Conservation (phyloP, 164 flowering plant species). For the Vitis rotundifolia region DNA sequence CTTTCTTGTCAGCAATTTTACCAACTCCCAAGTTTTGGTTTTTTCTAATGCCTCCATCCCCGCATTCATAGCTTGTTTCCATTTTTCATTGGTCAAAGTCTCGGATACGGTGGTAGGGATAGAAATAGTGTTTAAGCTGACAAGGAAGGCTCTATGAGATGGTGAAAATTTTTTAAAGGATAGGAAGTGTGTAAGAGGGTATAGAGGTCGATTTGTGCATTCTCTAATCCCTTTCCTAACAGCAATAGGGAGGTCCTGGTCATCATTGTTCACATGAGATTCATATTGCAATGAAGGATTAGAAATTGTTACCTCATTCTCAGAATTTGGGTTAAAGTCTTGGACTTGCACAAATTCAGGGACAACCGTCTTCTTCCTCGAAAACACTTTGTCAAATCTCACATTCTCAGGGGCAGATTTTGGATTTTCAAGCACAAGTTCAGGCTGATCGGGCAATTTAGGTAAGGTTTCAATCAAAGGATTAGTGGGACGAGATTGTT, state of each 20-base stretch:
- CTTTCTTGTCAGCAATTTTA: too few relatives aligned
- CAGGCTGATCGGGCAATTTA: neutral
- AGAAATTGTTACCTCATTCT: conserved; percentile 1
- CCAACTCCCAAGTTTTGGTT: neutral
- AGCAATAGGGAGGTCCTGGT: conserved; percentile 3
- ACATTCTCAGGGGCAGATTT: neutral
- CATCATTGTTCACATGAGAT: neutral
- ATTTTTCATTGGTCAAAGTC: conserved; percentile 20
- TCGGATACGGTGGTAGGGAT: conserved; percentile 16
- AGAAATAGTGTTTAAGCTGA: conserved; percentile 11
- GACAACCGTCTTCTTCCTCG: conserved; percentile 4
- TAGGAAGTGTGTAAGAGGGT: conserved; percentile 10
- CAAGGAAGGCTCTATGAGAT: conserved; percentile 12
- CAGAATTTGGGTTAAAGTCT: conserved; percentile 8
- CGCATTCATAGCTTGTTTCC: conserved; percentile 19
- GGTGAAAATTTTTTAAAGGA: conserved; percentile 10
- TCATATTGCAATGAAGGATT: neutral
- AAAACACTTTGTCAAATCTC: conserved; percentile 12
- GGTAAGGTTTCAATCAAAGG: too few relatives aligned
- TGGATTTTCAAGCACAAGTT: neutral
- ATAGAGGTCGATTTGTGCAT: conserved; percentile 1
- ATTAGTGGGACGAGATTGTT: neutral
- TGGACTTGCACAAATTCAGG: conserved; percentile 8
- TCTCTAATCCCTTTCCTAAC: conserved; percentile 7
- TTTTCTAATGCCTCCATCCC: neutral